Evolutionary conservation across 1,139 yeast genomes (phyloP), one percentile per base, ranked within the genome.

Genomic region (Suhomyces taliae): DNA sequence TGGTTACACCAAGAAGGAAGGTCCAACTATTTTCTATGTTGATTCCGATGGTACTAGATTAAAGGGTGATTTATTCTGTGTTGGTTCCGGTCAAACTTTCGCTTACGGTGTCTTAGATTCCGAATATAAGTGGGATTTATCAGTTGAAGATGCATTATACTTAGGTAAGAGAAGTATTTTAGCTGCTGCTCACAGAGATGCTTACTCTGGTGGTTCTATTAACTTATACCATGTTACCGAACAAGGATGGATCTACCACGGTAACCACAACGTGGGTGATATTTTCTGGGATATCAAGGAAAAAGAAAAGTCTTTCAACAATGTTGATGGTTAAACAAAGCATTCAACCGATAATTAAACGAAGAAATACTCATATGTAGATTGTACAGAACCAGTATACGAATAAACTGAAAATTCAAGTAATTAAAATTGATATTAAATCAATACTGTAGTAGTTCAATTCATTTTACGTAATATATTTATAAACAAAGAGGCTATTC

Each of bases 51-150:
- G 99, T 47, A 87, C 97, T 9, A 82, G 99, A 68, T 77, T 93
- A 61, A 87, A 90, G 67, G 99, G 99, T 48, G 97, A 93, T 62
- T 62, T 90, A 54, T 95, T 95, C 70, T 90, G 97, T 76, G 99
- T 93, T 34, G 99, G 99, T 41, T 91, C 98, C 1, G 99, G 99
- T 70, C 99, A 93, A 72, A 93, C 99, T 1, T 93, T 93, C 71
- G 99, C 99, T n/a, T 93, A 93, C 64, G 99, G 99, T 78, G 99
- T 93, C 27, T 78, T 93, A 56, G 99, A 93, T 67, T 82, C 96
- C 34, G 90, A 88, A 59, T 88, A 90, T 71, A 81, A 78, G 59
- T 90, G 96, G 96, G 97, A 91, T 61, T 71, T 91, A 55, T 65
- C 87, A 1, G 95, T 88, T 8, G 98, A 93, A 54, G 98, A 93